phyloP scores from a whole-genome alignment of 2,329 filamentous ascomycete genomes.

The Coccinonectria pachysandricola region DNA sequence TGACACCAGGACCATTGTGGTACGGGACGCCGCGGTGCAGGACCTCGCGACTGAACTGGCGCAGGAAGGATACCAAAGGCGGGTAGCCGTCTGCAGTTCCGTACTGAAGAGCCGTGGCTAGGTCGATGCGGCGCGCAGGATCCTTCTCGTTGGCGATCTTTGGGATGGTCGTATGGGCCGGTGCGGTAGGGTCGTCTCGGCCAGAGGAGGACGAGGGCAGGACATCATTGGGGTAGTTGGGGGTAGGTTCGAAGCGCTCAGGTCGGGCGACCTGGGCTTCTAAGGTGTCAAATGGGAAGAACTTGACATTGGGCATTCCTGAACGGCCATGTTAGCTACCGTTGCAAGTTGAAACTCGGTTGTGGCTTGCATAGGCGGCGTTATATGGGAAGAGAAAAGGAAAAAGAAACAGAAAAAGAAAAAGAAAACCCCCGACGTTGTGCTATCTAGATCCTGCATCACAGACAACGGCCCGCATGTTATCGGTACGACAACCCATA shows the following conservation, averaged over 20 bases:
- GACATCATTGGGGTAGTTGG: constrained; percentile 51
- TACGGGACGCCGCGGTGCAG: constrained; percentile 79
- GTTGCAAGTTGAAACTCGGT: too few relatives aligned
- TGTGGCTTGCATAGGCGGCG: background rate
- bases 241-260: constrained; percentile 47
- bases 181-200: constrained; percentile 20
- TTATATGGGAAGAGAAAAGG: constrained; percentile 1
- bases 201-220: too few relatives aligned
- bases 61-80: constrained; percentile 65
- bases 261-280: constrained; percentile 70
- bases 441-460: too few relatives aligned
- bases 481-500: too few relatives aligned
- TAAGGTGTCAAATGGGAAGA: constrained; percentile 86
- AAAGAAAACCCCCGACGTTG: too few relatives aligned
- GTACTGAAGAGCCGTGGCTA: constrained; percentile 78
- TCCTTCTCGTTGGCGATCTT: constrained; percentile 51
- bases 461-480: too few relatives aligned
- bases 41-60: constrained; percentile 65
- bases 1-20: constrained; percentile 61
- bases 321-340: constrained; percentile 7
- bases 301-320: constrained; percentile 71
- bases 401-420: constrained; percentile 1
- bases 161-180: constrained; percentile 56
- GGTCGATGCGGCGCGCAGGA: constrained; percentile 61
- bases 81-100: constrained; percentile 74